phyloP scores from a whole-genome alignment of 768 basidiomycete genomes.

The Termitomyces sp. region DNA sequence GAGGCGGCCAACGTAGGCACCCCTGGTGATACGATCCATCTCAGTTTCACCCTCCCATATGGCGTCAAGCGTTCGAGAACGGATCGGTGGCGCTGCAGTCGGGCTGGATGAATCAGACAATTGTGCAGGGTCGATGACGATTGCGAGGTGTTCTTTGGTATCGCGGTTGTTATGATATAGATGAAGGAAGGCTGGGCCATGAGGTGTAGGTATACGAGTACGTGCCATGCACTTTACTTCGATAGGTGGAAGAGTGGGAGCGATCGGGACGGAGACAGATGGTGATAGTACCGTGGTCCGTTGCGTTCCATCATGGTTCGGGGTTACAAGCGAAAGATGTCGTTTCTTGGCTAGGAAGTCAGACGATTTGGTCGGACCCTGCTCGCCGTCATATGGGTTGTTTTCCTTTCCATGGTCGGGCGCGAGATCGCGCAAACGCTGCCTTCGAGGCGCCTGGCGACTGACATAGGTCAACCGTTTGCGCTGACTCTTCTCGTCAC shows the following conservation, averaged over 20 bases:
- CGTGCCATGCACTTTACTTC: slow-evolving; percentile 93
- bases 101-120: slow-evolving; percentile 41
- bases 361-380: slow-evolving; percentile 28
- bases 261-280: slow-evolving; percentile 12
- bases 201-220: slow-evolving; percentile 94
- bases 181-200: slow-evolving; percentile 90
- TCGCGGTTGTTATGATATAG: slow-evolving; percentile 93
- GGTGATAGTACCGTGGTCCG: slow-evolving; percentile 20
- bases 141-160: slow-evolving; percentile 91
- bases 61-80: slow-evolving; percentile 76
- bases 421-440: slow-evolving; percentile 37
- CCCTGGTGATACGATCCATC: slow-evolving; percentile 88
- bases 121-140: slow-evolving; percentile 91
- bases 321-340: slow-evolving; percentile 27
- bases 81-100: slow-evolving; percentile 55
- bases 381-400: slow-evolving; percentile 29
- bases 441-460: slow-evolving; percentile 67
- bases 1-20: slow-evolving; percentile 88
- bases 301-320: slow-evolving; percentile 19
- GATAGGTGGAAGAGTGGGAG: slow-evolving; percentile 30
- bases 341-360: slow-evolving; percentile 29
- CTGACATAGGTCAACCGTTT: slow-evolving; percentile 61
- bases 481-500: slow-evolving; percentile 39
- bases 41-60: slow-evolving; percentile 89
- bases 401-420: slow-evolving; percentile 49